Evolutionary conservation across 306 rosid genomes (phyloP).

Genomic region (Vigna nakashimae): DNA sequence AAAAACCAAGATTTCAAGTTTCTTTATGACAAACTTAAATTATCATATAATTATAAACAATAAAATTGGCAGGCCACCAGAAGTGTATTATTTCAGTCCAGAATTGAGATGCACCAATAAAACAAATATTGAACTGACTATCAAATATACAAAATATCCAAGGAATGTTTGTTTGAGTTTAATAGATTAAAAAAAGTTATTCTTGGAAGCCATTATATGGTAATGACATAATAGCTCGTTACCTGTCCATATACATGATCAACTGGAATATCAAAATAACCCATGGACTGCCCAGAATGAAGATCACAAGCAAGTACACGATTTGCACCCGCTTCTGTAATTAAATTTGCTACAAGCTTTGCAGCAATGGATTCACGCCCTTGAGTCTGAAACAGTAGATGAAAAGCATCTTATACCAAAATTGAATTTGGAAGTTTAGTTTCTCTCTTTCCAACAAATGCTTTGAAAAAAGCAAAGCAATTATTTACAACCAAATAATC

Average conservation of each 20-base stretch:
- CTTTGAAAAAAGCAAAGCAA: neutral
- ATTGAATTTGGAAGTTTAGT: constrained; percentile 24
- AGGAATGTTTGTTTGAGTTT: neutral
- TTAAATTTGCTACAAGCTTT: constrained; percentile 97
- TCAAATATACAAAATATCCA: constrained; percentile 4
- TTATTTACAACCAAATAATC: neutral
- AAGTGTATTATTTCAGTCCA: constrained; percentile 24
- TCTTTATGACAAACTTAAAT: constrained; percentile 10
- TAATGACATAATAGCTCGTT: constrained; percentile 34
- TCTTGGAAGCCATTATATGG: constrained; percentile 29
- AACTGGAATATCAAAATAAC: constrained; percentile 97
- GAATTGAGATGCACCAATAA: constrained; percentile 25
- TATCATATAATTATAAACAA: constrained; percentile 23
- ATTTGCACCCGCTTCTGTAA: constrained; percentile 98
- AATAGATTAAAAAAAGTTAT: constrained; percentile 15
- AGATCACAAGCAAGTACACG: constrained; percentile 99
- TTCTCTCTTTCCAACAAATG: no score
- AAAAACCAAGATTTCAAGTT: neutral
- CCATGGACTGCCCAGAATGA: constrained; percentile 99
- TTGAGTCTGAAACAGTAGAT: constrained; percentile 71
- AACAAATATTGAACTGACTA: constrained; percentile 23
- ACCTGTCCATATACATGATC: constrained; percentile 99
- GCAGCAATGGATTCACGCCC: constrained; percentile 99
- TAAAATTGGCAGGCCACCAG: neutral
- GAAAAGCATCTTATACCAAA: constrained; percentile 11